These are phyloP conservation scores for Fraxinus cuspidata DNA, from an alignment of 257 asterid genomes.

Conservation along the genomic window DNA sequence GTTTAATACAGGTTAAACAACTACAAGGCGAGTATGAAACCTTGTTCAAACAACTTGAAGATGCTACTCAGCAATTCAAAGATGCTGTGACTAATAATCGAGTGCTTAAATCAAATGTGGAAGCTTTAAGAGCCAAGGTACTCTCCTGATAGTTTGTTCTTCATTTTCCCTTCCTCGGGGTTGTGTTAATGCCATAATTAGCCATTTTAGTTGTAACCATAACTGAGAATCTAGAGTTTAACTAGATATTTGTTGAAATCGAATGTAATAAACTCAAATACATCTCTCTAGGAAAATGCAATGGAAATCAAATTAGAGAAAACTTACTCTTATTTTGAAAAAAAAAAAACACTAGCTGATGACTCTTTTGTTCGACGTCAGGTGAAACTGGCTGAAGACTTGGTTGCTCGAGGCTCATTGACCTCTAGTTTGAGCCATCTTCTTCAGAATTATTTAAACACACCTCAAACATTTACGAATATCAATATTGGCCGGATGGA, in stretches of 20 bases:
- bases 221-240: neutral
- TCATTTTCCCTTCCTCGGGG: neutral
- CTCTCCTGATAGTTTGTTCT: neutral
- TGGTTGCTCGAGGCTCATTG: slow-evolving; percentile 80
- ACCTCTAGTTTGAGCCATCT: slow-evolving; percentile 79
- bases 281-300: neutral
- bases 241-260: neutral
- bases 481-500: slow-evolving; percentile 39
- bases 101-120: slow-evolving; percentile 86
- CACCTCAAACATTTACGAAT: slow-evolving; percentile 47
- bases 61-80: slow-evolving; percentile 73
- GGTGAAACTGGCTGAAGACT: slow-evolving; percentile 93
- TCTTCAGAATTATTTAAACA: slow-evolving; percentile 65
- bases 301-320: neutral
- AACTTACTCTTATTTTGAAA: neutral
- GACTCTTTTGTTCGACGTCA: slow-evolving; percentile 19
- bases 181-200: neutral
- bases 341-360: slow-evolving; percentile 5
- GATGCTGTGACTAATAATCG: slow-evolving; percentile 79
- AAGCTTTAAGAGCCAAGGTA: slow-evolving; percentile 97
- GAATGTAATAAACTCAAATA: neutral
- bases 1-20: slow-evolving; percentile 57
- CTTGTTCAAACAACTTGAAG: slow-evolving; percentile 67
- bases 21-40: slow-evolving; percentile 61
- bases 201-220: neutral